A percentile compares a stretch with the other conserved stretches of the same genome.
Evolutionary conservation across 2,329 filamentous ascomycete species (phyloP).

Genomic region (Endothia cerciana): DNA sequence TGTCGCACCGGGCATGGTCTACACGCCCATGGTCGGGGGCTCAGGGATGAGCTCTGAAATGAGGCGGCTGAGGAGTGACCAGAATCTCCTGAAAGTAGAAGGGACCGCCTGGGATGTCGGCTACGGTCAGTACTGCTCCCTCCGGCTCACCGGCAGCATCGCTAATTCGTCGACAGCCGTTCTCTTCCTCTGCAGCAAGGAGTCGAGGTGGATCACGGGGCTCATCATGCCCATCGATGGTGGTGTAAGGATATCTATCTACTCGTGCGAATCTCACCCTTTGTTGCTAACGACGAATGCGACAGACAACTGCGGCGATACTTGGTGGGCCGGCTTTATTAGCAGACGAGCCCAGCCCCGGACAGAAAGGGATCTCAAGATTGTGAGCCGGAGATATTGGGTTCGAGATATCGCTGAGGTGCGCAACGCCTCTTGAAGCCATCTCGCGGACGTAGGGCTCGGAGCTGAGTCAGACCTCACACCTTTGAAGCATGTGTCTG

Average conservation of each 20-base stretch:
- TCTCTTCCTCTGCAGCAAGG: conserved; percentile 36
- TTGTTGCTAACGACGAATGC: background rate
- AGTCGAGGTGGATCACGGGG: conserved; percentile 37
- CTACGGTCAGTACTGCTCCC: conserved; percentile 30
- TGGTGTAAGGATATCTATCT: conserved; percentile 30
- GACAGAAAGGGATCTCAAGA: background rate
- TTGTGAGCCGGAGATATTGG: background rate
- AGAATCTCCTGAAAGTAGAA: conserved; percentile 35
- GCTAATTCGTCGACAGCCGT: conserved; percentile 30
- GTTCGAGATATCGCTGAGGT: background rate
- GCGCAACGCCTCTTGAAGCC: too few relatives aligned
- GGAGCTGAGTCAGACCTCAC: too few relatives aligned
- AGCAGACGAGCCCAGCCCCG: background rate
- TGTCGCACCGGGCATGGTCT: conserved; percentile 36
- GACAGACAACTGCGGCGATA: conserved; percentile 8
- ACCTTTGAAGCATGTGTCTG: too few relatives aligned
- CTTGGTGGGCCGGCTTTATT: background rate
- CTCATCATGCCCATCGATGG: conserved; percentile 37
- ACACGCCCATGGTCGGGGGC: conserved; percentile 35
- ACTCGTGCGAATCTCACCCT: background rate
- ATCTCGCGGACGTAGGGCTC: too few relatives aligned
- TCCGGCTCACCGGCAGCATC: background rate
- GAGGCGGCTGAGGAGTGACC: conserved; percentile 35
- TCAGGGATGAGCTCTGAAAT: conserved; percentile 37
- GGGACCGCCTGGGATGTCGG: conserved; percentile 37